Evolutionary conservation across 139 green algal genomes (phyloP), one percentile per base, ranked within the genome.

Genomic region (Marvania coccoides): DNA sequence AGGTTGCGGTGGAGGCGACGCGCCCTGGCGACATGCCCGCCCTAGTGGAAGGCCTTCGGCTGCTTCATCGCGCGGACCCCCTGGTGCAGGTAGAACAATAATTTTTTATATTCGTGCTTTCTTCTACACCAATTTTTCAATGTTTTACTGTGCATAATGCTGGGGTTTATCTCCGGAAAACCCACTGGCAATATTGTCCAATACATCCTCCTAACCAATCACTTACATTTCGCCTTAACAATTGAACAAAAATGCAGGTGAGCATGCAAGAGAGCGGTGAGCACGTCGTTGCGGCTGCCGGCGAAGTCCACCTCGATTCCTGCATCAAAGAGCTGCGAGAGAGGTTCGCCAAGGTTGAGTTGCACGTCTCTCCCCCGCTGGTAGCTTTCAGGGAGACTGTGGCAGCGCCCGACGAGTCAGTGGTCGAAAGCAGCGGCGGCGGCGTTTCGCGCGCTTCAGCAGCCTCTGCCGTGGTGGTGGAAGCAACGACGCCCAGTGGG

Each of bases 241-340:
- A n/a, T n/a, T n/a, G n/a, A n/a, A n/a, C n/a, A n/a, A n/a, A n/a
- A n/a, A n/a, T 6, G 33, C 47, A 77, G 39, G 66, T 83, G 36
- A 48, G 38, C 46, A n/a, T 81, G 39, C 69, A 70, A 39, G 80
- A 88, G 40, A 90, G 60, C 23, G 91, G 91, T 2, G 91, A 97
- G 79, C 83, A 93, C 63, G 84, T 99, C 59, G 54, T 99, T 29
- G 85, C 81, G 28, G 28, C 46, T 51, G 40, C 91, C 60, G 94
- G 94, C 1, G 94, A 99, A 75, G 92, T 98, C 57, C 94, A 99
- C 80, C 72, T 99, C 59, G 89, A 97, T 81, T 95, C 88, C 5
- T 94, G 89, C 65, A 72, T 99, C 47, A 93, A 95, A 70, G 94
- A 99, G 75, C 77, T 99, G 48, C 63, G 66, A 68, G 89, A 97